Conservation (phyloP, 2,329 filamentous ascomycete genomes). For the Stemphylium vesicarium region DNA sequence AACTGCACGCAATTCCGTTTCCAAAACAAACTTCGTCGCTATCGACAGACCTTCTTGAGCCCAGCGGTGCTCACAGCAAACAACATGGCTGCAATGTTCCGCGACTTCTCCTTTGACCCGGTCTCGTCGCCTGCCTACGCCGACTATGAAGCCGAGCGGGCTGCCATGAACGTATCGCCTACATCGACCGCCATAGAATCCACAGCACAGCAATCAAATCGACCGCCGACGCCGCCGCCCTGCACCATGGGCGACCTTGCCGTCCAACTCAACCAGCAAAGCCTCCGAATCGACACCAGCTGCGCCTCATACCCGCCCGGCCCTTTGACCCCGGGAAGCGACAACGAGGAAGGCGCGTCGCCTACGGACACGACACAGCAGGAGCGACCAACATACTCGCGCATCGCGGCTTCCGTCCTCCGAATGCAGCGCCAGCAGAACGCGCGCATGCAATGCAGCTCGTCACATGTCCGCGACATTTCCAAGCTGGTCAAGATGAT, state of each 20-base stretch:
- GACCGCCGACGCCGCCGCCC: conserved; percentile 35
- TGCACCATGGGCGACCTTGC: conserved; percentile 47
- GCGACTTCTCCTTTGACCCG: conserved; percentile 49
- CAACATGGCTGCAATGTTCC: conserved; percentile 40
- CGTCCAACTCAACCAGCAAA: conserved; percentile 42
- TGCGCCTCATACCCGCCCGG: conserved; percentile 15
- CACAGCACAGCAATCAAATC: conserved; percentile 7
- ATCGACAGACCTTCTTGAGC: too few species aligned
- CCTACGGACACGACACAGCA: conserved; percentile 6
- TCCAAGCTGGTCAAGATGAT: conserved; percentile 52
- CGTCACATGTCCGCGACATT: conserved; percentile 50
- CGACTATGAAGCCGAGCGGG: conserved; percentile 36
- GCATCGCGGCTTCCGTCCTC: conserved; percentile 46
- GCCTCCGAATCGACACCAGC: conserved; percentile 36
- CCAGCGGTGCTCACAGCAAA: not conserved
- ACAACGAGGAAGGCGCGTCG: conserved; percentile 23
- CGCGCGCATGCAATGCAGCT: conserved; percentile 50
- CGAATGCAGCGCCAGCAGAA: conserved; percentile 51
- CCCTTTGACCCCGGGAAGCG: conserved; percentile 36
- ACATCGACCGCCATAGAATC: conserved; percentile 29
- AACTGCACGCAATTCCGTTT: too few species aligned
- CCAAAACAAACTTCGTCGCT: too few species aligned
- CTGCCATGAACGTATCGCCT: conserved; percentile 44
- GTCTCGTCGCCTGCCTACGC: conserved; percentile 39
- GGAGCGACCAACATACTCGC: conserved; percentile 33